Conservation (phyloP, 441 rosid species). For the Manihot esculenta region DNA sequence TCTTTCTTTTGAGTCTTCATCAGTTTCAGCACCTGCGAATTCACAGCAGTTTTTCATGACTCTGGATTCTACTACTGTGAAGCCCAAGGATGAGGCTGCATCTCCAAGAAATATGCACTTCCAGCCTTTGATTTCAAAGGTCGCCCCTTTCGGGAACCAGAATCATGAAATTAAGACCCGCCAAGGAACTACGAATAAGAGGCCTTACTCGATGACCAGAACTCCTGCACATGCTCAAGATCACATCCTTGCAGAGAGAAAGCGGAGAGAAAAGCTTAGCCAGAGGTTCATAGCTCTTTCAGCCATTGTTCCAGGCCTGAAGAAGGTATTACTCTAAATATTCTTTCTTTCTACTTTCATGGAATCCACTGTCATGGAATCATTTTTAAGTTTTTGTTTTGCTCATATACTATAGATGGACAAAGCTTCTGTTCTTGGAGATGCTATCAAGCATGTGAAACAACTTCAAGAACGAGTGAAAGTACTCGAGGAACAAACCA, state of each 20-base stretch:
- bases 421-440: constrained; percentile 67
- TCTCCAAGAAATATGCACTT: constrained; percentile 25
- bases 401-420: constrained; percentile 40
- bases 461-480: constrained; percentile 51
- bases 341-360: too few species aligned
- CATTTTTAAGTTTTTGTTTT: neutral
- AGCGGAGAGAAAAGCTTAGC: constrained; percentile 69
- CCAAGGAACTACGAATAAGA: constrained; percentile 25
- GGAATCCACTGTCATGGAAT: too few species aligned
- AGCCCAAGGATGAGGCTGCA: constrained; percentile 32
- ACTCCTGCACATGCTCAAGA: constrained; percentile 53
- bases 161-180: constrained; percentile 3
- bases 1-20: constrained; percentile 30
- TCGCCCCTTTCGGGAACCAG: neutral
- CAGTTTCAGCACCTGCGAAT: constrained; percentile 15
- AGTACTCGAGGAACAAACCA: constrained; percentile 45
- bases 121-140: constrained; percentile 10
- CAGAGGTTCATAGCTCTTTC: constrained; percentile 74
- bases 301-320: constrained; percentile 71
- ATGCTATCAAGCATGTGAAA: constrained; percentile 50
- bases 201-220: constrained; percentile 30
- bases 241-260: constrained; percentile 72
- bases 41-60: constrained; percentile 19
- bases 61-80: constrained; percentile 4
- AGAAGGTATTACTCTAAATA: constrained; percentile 44